These are phyloP conservation scores for Vaccinium myrtillus DNA, from an alignment of 148 eudicot genomes.

Conservation along the genomic window DNA sequence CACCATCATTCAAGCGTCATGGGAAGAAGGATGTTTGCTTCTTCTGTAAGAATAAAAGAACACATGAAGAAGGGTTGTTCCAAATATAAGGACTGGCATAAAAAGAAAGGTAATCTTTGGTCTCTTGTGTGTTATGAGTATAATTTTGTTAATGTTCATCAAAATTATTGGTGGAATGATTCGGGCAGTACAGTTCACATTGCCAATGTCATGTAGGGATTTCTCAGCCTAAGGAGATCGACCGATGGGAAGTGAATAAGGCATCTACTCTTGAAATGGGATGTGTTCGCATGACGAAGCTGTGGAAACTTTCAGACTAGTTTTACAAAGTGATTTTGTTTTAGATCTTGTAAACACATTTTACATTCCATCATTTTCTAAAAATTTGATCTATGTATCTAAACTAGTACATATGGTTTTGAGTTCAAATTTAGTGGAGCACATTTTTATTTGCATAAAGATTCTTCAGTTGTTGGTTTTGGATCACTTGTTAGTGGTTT, in stretches of 20 bases:
- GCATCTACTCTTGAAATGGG: neutral
- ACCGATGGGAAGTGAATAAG: neutral
- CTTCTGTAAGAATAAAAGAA: too few relatives aligned
- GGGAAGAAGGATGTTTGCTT: too few relatives aligned
- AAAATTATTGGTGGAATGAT: neutral
- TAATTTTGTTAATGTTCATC: neutral
- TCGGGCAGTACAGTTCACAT: too few relatives aligned
- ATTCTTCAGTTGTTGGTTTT: neutral
- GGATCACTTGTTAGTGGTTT: neutral
- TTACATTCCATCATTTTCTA: neutral
- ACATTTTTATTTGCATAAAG: neutral
- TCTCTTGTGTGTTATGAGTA: neutral
- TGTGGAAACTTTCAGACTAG: slow-evolving; percentile 14
- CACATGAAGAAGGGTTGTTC: too few relatives aligned
- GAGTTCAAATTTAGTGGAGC: neutral
- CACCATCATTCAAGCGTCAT: too few relatives aligned
- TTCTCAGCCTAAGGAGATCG: too few relatives aligned
- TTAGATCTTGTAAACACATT: neutral
- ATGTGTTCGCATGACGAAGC: slow-evolving; percentile 18
- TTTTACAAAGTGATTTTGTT: neutral
- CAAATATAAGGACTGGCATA: too few relatives aligned
- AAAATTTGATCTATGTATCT: neutral
- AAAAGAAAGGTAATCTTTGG: too few relatives aligned
- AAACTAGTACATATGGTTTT: neutral
- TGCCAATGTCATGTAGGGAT: too few relatives aligned